Percentiles rank a stretch among this genome's conserved stretches.
These are phyloP conservation scores for Nepenthes mirabilis DNA, from an alignment of 148 eudicot genomes.

Conservation along the genomic window DNA sequence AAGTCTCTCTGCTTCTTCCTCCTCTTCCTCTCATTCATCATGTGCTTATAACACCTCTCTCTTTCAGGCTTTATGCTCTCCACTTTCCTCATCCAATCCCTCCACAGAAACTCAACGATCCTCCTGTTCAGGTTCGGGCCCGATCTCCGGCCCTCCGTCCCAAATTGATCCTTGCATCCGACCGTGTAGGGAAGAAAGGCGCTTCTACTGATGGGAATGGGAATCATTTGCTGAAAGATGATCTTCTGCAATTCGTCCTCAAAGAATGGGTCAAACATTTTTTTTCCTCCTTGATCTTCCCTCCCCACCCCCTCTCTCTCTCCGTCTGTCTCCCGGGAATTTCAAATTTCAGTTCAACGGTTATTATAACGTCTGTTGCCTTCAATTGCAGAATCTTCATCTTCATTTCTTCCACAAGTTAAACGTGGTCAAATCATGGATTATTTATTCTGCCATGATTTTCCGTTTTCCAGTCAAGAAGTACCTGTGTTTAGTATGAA, in stretches of 20 bases:
- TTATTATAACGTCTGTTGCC: too few relatives aligned
- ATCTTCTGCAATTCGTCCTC: constrained; percentile 6
- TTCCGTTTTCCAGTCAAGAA: too few relatives aligned
- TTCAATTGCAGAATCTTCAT: too few relatives aligned
- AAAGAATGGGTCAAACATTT: constrained; percentile 19
- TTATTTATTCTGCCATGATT: too few relatives aligned
- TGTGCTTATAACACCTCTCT: constrained; percentile 22
- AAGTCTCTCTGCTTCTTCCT: constrained; percentile 25
- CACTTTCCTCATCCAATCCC: constrained; percentile 5
- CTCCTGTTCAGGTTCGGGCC: constrained; percentile 15
- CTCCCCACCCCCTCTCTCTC: neutral
- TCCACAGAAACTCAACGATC: constrained; percentile 23
- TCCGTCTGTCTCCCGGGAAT: constrained; percentile 1
- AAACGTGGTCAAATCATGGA: too few relatives aligned
- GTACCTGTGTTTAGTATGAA: too few relatives aligned
- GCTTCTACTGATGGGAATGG: constrained; percentile 7
- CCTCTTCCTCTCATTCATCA: constrained; percentile 35
- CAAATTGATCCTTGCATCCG: neutral
- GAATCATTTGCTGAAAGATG: constrained; percentile 1
- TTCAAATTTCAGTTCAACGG: too few relatives aligned
- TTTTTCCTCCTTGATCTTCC: neutral
- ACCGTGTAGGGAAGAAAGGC: constrained; percentile 14
- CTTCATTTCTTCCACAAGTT: too few relatives aligned
- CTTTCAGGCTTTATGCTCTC: constrained; percentile 7
- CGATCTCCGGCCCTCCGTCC: neutral